Evolutionary conservation across 139 green algal genomes (phyloP).

Genomic region (Nannochloris sp.): DNA sequence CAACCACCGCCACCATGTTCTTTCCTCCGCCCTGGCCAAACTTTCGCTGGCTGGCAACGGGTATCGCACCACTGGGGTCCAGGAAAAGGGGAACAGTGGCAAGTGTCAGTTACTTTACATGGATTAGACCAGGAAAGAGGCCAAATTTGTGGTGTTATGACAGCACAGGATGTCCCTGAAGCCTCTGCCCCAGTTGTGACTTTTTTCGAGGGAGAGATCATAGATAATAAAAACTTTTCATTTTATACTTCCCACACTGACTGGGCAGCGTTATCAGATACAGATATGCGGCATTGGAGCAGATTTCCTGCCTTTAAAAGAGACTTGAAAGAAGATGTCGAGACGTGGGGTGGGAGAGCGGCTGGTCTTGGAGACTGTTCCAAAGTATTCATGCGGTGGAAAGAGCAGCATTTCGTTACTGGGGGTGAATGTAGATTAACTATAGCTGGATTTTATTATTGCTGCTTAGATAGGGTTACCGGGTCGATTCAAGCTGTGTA

Average conservation of each 20-base stretch:
- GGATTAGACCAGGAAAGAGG: constrained; percentile 29
- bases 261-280: constrained; percentile 38
- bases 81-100: constrained; percentile 10
- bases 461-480: constrained; percentile 39
- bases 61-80: constrained; percentile 8
- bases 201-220: constrained; percentile 71
- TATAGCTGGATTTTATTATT: constrained; percentile 75
- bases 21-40: constrained; percentile 30
- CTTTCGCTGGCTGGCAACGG: constrained; percentile 32
- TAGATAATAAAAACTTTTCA: constrained; percentile 64
- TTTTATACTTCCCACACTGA: constrained; percentile 56
- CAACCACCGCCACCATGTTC: constrained; percentile 17
- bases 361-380: constrained; percentile 17
- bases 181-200: constrained; percentile 35
- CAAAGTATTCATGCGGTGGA: constrained; percentile 72
- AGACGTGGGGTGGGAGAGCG: constrained; percentile 30
- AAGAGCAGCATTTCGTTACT: constrained; percentile 71
- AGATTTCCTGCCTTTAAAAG: constrained; percentile 46
- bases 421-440: constrained; percentile 53
- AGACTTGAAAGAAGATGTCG: constrained; percentile 24
- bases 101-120: constrained; percentile 21
- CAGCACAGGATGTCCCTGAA: constrained; percentile 43
- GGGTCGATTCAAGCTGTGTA: constrained; percentile 61
- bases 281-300: constrained; percentile 50
- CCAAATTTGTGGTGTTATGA: constrained; percentile 49